These are phyloP conservation scores for Gossypium lobatum DNA, from an alignment of 441 rosid genomes.

Conservation along the genomic window DNA sequence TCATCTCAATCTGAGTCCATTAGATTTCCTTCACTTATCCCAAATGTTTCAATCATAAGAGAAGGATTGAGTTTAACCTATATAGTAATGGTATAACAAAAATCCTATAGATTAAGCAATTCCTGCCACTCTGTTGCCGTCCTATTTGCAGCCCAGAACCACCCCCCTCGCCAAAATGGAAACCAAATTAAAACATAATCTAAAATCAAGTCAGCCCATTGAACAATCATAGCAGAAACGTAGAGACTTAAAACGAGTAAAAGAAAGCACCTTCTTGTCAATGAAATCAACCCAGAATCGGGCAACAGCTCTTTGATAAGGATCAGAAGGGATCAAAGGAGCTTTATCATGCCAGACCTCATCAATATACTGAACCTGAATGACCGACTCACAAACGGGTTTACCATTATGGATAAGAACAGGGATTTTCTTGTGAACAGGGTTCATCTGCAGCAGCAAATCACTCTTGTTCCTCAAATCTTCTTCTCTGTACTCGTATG, in stretches of 20 bases:
- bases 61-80: too few species aligned
- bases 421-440: slow-evolving; percentile 35
- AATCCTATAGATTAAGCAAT: too few species aligned
- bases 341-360: slow-evolving; percentile 30
- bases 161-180: too few species aligned
- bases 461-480: slow-evolving; percentile 28
- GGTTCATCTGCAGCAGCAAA: slow-evolving; percentile 32
- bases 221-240: too few species aligned
- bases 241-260: neutral
- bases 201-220: too few species aligned
- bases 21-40: too few species aligned
- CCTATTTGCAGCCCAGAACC: too few species aligned
- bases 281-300: slow-evolving; percentile 36
- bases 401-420: slow-evolving; percentile 37
- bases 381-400: slow-evolving; percentile 30
- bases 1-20: too few species aligned
- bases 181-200: too few species aligned
- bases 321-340: slow-evolving; percentile 38
- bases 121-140: too few species aligned
- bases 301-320: slow-evolving; percentile 30
- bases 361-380: slow-evolving; percentile 32
- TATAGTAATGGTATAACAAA: too few species aligned
- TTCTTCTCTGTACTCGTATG: slow-evolving; percentile 31
- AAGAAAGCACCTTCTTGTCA: slow-evolving; percentile 31
- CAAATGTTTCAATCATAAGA: too few species aligned